Base-by-base conservation (phyloP, 73 alveolate genomes). In the Paramecium tetraurelia region DNA sequence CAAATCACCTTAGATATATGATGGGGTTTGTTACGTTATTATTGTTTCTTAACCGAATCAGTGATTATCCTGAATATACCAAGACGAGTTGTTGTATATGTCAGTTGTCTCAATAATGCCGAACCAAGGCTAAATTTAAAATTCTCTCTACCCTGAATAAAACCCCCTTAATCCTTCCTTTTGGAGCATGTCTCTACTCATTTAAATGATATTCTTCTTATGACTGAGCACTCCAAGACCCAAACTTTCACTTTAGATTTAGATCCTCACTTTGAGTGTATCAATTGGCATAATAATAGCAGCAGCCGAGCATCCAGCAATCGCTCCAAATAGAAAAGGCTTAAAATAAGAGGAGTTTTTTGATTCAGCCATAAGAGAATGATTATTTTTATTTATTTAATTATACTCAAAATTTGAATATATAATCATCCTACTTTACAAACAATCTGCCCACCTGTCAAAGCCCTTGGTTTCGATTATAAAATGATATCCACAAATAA, bases 241-340 rank as follows among this genome's bases (percentile, higher is more conserved):
- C 35, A 69, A 92, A 9, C 86, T 86, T 68, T 95, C 97, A 58
- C 95, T 77, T 58, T 58, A 92, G 36, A 96, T 68, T 84, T 96
- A 84, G 20, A 96, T 92, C 58, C 97, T 89, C 58, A 95, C 98
- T 83, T 96, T 96, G 21, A 93, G 86, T 85, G 95, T 95, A 85
- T 96, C 99, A 16, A 96, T 95, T n/a, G 99, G 99, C 89, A 93
- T 93, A 38, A 96, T 69, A 2, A 70, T 43, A 27, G 96, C 84
- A 18, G 98, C 95, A 38, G 99, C 99, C 18, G 86, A 50, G 95
- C 95, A 94, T 44, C 99, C 99, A 3, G 99, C 75, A 80, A 95
- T 48, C 3, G 98, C 99, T 31, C 99, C 99, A 83, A 96, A 95
- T 14, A 94, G 88, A 89, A 96, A 96, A 18, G 93, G 93, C 71